Conservation (phyloP, 2,329 filamentous ascomycete genomes). For the Exutisphaerella laricina region DNA sequence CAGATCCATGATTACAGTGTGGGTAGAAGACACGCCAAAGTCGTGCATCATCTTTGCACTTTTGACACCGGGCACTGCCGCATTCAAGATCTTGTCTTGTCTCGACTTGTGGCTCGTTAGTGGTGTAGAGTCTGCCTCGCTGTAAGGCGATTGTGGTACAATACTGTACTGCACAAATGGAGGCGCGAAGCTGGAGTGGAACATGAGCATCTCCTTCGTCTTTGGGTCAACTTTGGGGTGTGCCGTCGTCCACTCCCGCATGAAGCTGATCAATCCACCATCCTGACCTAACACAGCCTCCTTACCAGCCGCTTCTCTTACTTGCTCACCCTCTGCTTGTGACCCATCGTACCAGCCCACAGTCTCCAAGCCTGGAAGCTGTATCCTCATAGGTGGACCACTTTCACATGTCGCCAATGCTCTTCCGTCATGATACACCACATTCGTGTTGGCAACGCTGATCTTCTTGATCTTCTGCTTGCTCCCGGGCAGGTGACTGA, state of each 20-base stretch:
- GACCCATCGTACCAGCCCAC: constrained; percentile 65
- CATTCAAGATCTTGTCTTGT: constrained; percentile 41
- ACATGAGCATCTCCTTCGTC: constrained; percentile 61
- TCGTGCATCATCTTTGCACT: constrained; percentile 72
- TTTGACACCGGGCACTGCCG: constrained; percentile 55
- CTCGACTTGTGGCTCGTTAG: neutral
- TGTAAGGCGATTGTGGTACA: constrained; percentile 35
- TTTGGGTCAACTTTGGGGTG: constrained; percentile 62
- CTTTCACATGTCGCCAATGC: constrained; percentile 66
- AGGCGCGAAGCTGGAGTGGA: constrained; percentile 59
- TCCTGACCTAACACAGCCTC: constrained; percentile 25
- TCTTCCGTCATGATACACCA: constrained; percentile 63
- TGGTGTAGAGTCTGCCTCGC: neutral
- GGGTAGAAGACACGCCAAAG: constrained; percentile 58
- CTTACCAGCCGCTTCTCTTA: constrained; percentile 13
- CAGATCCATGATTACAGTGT: constrained; percentile 65
- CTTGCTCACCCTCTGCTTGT: constrained; percentile 49
- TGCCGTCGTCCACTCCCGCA: constrained; percentile 66
- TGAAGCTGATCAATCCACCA: constrained; percentile 52
- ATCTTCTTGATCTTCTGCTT: constrained; percentile 57
- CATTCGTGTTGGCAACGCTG: constrained; percentile 63
- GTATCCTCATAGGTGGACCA: constrained; percentile 61
- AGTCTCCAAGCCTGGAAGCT: constrained; percentile 59
- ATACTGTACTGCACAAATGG: constrained; percentile 65
- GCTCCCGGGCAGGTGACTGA: constrained; percentile 55